Conservation (phyloP, 352 stramenopile genomes). For the Phytopythium aichiense region DNA sequence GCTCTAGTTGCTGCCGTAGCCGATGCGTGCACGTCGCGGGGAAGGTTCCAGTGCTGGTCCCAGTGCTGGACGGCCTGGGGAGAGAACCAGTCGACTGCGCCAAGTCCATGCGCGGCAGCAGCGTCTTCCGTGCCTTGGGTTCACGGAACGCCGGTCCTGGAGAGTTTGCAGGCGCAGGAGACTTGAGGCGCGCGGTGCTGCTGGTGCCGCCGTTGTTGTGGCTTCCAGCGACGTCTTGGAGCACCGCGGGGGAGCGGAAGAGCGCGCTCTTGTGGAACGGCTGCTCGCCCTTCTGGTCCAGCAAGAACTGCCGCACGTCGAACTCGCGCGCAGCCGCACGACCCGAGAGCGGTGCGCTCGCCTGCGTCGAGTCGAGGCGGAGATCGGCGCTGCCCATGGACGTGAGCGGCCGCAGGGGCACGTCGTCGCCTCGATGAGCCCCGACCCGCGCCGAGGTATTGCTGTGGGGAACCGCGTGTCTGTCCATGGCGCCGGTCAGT, state of each 20-base stretch:
- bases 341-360: slow-evolving; percentile 5
- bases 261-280: slow-evolving; percentile 54
- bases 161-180: background rate
- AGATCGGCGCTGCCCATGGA: slow-evolving; percentile 21
- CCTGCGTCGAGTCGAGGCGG: slow-evolving; percentile 7
- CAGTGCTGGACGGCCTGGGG: slow-evolving; percentile 2
- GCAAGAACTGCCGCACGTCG: slow-evolving; percentile 57
- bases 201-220: slow-evolving; percentile 13
- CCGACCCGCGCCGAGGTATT: background rate
- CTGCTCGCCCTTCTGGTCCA: slow-evolving; percentile 52
- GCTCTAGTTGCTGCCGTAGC: background rate
- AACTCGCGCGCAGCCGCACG: slow-evolving; percentile 30
- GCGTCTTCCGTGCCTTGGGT: slow-evolving; percentile 19
- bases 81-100: slow-evolving; percentile 21
- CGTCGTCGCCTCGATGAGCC: background rate
- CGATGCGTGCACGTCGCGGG: background rate
- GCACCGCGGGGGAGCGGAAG: slow-evolving; percentile 38
- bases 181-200: slow-evolving; percentile 2
- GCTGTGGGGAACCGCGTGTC: background rate
- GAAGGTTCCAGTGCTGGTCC: background rate
- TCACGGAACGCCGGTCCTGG: background rate
- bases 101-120: slow-evolving; percentile 38
- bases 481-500: background rate
- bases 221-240: slow-evolving; percentile 1
- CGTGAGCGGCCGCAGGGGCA: slow-evolving; percentile 30